Evolutionary conservation across 1,284 basidiomycete species (phyloP).

Genomic region (Cryptococcus sp.): DNA sequence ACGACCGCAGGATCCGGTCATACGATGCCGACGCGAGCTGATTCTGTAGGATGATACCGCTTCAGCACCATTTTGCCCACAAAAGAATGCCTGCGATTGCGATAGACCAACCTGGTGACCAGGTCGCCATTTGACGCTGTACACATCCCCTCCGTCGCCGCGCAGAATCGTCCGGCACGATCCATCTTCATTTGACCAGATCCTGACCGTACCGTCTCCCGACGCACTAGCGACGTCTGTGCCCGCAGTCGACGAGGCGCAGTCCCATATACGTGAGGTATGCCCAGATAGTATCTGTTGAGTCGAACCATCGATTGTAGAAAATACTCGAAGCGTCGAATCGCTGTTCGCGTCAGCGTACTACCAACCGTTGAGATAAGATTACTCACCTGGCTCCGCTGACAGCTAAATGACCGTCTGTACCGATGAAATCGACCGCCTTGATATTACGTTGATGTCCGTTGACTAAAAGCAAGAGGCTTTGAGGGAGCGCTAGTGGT

Average conservation of each 20-base stretch:
- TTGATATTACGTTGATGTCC: slow-evolving; percentile 57
- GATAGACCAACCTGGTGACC: slow-evolving; percentile 34
- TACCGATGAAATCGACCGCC: slow-evolving; percentile 53
- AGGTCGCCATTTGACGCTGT: slow-evolving; percentile 54
- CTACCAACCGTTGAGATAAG: slow-evolving; percentile 8
- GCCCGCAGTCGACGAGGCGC: slow-evolving; percentile 41
- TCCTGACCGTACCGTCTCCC: slow-evolving; percentile 55
- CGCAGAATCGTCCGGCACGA: slow-evolving; percentile 32
- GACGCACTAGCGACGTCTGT: slow-evolving; percentile 49
- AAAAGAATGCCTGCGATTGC: neutral
- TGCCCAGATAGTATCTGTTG: slow-evolving; percentile 48
- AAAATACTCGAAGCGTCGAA: slow-evolving; percentile 46
- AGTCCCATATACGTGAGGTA: slow-evolving; percentile 55
- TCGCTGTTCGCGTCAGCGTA: slow-evolving; percentile 30
- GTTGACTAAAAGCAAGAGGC: slow-evolving; percentile 34
- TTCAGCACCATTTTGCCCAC: no score
- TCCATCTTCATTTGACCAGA: slow-evolving; percentile 50
- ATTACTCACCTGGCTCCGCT: slow-evolving; percentile 53
- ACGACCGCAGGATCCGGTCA: slow-evolving; percentile 56
- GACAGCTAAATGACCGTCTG: slow-evolving; percentile 46
- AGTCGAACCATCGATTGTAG: slow-evolving; percentile 26
- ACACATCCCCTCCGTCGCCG: slow-evolving; percentile 55
- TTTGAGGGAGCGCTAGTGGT: slow-evolving; percentile 37
- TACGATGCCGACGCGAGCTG: slow-evolving; percentile 55
- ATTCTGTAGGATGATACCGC: slow-evolving; percentile 21